phyloP scores from a whole-genome alignment of 352 stramenopile genomes.

The Globisporangium apiculatum region DNA sequence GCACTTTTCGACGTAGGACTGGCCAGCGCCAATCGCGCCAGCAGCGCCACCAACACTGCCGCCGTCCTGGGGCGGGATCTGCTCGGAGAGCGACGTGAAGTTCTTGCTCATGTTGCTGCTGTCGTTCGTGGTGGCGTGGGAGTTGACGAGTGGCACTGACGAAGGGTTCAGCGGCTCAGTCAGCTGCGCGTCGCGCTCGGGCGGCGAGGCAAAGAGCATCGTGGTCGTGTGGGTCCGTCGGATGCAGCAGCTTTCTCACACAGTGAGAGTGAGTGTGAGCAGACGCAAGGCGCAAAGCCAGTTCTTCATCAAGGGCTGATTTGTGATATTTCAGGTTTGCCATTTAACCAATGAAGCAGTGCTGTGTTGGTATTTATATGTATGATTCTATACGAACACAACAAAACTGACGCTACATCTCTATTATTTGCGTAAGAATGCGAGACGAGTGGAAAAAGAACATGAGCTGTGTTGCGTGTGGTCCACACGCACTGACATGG shows the following conservation, averaged over 20 bases:
- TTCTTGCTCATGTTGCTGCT: conserved; percentile 15
- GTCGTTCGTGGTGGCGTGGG: not conserved
- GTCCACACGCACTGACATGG: no score
- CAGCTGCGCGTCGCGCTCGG: conserved; percentile 9
- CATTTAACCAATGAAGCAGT: no score
- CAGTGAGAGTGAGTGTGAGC: no score
- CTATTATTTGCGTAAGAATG: no score
- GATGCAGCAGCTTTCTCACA: not conserved
- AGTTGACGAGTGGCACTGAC: conserved; percentile 5
- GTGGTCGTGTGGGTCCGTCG: not conserved
- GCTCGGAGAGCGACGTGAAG: conserved; percentile 12
- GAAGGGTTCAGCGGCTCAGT: conserved; percentile 16
- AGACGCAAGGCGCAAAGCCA: no score
- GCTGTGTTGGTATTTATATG: no score
- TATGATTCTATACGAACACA: no score
- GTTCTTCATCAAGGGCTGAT: no score
- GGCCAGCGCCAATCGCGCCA: not conserved
- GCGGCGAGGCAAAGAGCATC: not conserved
- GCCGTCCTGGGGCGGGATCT: conserved; percentile 12
- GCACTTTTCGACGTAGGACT: conserved; percentile 12
- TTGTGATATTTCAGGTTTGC: no score
- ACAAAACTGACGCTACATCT: no score
- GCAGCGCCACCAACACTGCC: not conserved
- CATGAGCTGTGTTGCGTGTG: no score
- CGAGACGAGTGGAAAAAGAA: no score